These are phyloP conservation scores for Neofusicoccum ribis DNA, from an alignment of 2,329 filamentous ascomycete species.

Conservation along the genomic window DNA sequence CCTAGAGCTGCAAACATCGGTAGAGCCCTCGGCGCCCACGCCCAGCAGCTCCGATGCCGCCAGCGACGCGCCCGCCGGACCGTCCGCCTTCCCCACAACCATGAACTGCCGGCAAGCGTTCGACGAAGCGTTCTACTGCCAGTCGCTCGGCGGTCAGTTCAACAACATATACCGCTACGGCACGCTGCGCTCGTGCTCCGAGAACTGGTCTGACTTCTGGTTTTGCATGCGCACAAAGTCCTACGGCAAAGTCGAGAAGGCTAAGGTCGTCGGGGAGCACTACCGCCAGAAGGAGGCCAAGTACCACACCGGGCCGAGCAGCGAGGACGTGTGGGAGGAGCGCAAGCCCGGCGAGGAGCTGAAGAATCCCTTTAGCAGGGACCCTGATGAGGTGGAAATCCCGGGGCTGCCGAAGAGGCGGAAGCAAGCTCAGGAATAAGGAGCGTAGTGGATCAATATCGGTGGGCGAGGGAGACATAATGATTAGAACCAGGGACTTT, in stretches of 20 bases:
- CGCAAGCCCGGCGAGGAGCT: constrained; percentile 60
- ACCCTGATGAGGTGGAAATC: constrained; percentile 33
- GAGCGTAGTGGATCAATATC: constrained; percentile 27
- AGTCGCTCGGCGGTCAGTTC: constrained; percentile 87
- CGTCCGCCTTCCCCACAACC: constrained; percentile 65
- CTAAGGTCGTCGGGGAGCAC: constrained; percentile 62
- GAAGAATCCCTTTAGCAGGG: constrained; percentile 45
- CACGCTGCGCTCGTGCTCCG: constrained; percentile 70
- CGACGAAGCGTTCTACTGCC: constrained; percentile 92
- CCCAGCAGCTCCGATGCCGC: background rate
- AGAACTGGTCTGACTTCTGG: constrained; percentile 93
- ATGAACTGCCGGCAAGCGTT: constrained; percentile 92
- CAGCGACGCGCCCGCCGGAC: constrained; percentile 20
- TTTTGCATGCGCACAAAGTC: constrained; percentile 89
- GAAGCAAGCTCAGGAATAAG: constrained; percentile 15
- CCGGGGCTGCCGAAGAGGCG: constrained; percentile 26
- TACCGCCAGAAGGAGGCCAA: constrained; percentile 67
- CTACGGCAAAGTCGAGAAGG: constrained; percentile 60
- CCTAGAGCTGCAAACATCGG: constrained; percentile 45
- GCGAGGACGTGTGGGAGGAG: constrained; percentile 87
- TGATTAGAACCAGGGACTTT: background rate
- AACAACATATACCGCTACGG: constrained; percentile 89
- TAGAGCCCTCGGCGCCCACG: constrained; percentile 24
- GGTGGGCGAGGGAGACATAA: background rate
- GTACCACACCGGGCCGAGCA: constrained; percentile 70